Conservation (phyloP, 805 yeast genomes). For the Candida fluviatilis region DNA sequence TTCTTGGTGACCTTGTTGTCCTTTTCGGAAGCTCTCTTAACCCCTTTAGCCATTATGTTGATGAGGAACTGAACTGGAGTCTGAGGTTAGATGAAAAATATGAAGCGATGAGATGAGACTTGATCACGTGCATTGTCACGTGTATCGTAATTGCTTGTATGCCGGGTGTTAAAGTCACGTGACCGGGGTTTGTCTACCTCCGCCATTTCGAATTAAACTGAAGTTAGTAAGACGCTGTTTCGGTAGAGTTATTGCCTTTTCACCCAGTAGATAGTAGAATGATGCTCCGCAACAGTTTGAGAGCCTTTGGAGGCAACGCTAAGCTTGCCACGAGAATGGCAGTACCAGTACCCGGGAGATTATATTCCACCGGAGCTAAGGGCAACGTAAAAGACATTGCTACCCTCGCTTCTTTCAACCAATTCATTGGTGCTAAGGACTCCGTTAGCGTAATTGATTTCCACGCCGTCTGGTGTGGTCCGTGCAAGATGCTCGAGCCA, state of each 20-base stretch:
- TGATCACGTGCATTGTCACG: background rate
- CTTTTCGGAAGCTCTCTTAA: constrained; percentile 24
- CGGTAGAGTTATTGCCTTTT: no score
- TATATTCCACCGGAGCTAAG: background rate
- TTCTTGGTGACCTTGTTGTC: constrained; percentile 16
- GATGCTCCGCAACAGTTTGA: background rate
- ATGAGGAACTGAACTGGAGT: constrained; percentile 4
- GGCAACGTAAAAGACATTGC: constrained; percentile 24
- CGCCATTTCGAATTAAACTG: no score
- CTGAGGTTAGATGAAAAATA: background rate
- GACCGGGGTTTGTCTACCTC: no score
- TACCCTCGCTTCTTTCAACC: constrained; percentile 22
- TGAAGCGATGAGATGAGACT: background rate
- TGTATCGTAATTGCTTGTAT: background rate
- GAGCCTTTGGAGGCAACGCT: background rate
- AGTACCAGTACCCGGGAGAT: background rate
- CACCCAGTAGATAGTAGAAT: background rate
- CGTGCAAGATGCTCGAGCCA: constrained; percentile 41
- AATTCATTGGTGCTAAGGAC: constrained; percentile 17
- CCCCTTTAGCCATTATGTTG: constrained; percentile 23
- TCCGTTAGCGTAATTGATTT: constrained; percentile 35
- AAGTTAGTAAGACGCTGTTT: no score
- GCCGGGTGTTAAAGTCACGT: no score
- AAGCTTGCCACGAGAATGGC: background rate
- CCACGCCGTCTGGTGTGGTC: constrained; percentile 45